These are phyloP conservation scores for Orbilia oligospora DNA, from an alignment of 2,329 filamentous ascomycete genomes.

Conservation along the genomic window DNA sequence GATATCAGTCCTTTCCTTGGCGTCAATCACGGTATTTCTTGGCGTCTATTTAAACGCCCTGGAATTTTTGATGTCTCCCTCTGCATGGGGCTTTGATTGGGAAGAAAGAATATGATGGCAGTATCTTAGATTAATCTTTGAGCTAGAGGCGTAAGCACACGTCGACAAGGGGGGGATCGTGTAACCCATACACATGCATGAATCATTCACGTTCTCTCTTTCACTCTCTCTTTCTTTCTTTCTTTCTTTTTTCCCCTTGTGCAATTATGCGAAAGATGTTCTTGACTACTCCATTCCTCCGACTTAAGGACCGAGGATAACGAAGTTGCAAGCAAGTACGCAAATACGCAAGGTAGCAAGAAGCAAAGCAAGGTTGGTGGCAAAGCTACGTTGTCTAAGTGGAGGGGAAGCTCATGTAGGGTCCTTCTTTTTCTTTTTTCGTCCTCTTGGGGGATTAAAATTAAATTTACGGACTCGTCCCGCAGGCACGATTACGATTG, in stretches of 20 bases:
- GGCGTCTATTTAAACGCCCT: slow-evolving; percentile 28
- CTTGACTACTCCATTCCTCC: neutral
- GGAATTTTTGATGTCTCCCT: neutral
- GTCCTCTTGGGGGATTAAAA: too few species aligned
- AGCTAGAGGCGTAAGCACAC: neutral
- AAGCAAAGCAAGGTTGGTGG: slow-evolving; percentile 7
- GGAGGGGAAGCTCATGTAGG: too few species aligned
- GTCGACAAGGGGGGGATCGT: neutral
- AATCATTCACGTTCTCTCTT: neutral
- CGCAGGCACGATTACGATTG: slow-evolving; percentile 9
- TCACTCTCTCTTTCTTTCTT: too few species aligned
- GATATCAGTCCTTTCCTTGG: slow-evolving; percentile 22
- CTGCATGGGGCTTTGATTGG: neutral
- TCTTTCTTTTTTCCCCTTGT: too few species aligned
- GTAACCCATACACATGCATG: slow-evolving; percentile 1
- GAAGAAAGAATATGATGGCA: too few species aligned
- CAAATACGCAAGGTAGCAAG: too few species aligned
- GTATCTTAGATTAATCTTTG: too few species aligned
- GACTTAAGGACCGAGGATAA: neutral
- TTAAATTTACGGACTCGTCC: slow-evolving; percentile 14
- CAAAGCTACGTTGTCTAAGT: slow-evolving; percentile 12
- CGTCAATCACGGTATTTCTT: neutral
- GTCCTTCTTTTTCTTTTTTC: neutral
- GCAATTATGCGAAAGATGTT: too few species aligned
- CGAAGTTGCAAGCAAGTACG: neutral